These are phyloP conservation scores for Melaleuca alternifolia DNA, from an alignment of 345 rosid genomes.

Conservation along the genomic window DNA sequence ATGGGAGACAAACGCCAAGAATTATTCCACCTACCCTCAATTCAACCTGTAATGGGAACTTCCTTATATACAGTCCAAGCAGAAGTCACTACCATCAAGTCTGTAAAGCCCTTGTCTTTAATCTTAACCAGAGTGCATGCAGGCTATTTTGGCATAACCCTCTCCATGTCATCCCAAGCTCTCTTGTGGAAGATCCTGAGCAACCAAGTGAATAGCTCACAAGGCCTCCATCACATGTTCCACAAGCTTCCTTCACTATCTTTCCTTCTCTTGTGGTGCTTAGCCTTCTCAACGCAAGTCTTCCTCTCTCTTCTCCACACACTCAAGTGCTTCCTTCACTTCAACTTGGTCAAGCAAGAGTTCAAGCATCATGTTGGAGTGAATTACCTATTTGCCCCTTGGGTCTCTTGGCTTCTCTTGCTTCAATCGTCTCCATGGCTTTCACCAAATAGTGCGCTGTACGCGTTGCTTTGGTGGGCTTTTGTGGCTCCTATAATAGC, in stretches of 20 bases:
- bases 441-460: not conserved
- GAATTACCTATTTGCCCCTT: conserved; percentile 60
- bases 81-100: not conserved
- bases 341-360: conserved; percentile 29
- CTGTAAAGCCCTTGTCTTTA: not conserved
- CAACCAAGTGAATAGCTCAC: not conserved
- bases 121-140: conserved; percentile 26
- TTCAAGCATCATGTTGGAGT: conserved; percentile 44
- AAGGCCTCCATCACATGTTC: not conserved
- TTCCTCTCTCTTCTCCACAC: conserved; percentile 14
- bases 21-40: not conserved
- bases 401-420: conserved; percentile 55
- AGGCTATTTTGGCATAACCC: conserved; percentile 31
- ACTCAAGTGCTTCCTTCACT: conserved; percentile 19
- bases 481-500: conserved; percentile 34
- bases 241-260: conserved; percentile 6
- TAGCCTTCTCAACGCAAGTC: conserved; percentile 8
- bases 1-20: not conserved
- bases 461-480: conserved; percentile 22
- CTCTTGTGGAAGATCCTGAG: conserved; percentile 28
- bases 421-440: conserved; percentile 47
- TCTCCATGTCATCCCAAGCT: conserved; percentile 28
- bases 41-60: not conserved
- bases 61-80: not conserved
- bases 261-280: conserved; percentile 22